These are phyloP conservation scores for Terfezia boudieri DNA, from an alignment of 495 filamentous ascomycete genomes.

Conservation along the genomic window DNA sequence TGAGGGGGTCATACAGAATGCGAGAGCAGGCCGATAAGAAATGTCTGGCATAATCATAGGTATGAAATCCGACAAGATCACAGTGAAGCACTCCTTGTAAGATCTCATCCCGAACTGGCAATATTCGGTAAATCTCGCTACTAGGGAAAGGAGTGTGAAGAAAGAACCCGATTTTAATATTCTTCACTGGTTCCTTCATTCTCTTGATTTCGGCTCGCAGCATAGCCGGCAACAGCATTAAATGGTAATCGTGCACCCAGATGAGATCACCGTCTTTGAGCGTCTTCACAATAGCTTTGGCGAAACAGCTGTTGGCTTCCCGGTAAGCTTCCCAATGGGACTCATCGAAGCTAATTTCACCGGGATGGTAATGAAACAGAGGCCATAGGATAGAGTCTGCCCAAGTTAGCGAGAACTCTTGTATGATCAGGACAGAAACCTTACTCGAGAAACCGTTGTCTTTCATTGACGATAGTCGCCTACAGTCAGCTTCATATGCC, in stretches of 20 bases:
- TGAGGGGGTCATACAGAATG: conserved; percentile 38
- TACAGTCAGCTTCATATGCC: no score
- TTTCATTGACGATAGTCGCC: background rate
- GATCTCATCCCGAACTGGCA: conserved; percentile 69
- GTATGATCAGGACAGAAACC: conserved; percentile 14
- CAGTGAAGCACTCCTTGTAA: conserved; percentile 59
- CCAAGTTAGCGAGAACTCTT: background rate
- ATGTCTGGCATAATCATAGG: conserved; percentile 79
- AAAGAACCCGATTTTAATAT: conserved; percentile 83
- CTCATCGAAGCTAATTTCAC: conserved; percentile 79
- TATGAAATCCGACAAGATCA: conserved; percentile 85
- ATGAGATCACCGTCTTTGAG: conserved; percentile 62
- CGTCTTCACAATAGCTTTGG: conserved; percentile 47
- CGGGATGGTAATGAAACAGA: conserved; percentile 85
- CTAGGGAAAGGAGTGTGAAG: conserved; percentile 88
- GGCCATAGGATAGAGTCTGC: conserved; percentile 88
- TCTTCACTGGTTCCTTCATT: conserved; percentile 41
- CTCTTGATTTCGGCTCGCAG: conserved; percentile 43
- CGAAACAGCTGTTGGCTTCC: conserved; percentile 69
- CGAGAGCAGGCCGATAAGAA: conserved; percentile 69
- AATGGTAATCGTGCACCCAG: conserved; percentile 94
- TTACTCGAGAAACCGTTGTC: conserved; percentile 71
- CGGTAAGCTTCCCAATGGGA: conserved; percentile 67
- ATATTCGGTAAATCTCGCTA: conserved; percentile 72
- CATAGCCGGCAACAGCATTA: conserved; percentile 77